These are phyloP conservation scores for Cladobotryum protrusum DNA, from an alignment of 2,329 filamentous ascomycete genomes.

Conservation along the genomic window DNA sequence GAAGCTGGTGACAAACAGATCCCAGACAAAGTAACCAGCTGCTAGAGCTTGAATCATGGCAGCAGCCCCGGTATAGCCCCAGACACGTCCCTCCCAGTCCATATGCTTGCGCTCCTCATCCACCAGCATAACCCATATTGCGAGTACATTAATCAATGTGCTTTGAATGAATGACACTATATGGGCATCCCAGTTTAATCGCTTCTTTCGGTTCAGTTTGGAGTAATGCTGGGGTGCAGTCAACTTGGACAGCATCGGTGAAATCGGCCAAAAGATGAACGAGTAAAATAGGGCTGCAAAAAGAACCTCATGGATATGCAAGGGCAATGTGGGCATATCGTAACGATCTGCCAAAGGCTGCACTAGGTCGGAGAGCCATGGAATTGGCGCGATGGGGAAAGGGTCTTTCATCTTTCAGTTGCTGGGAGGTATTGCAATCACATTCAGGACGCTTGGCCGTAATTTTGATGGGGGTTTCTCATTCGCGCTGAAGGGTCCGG, in stretches of 20 bases:
- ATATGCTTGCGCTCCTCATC: constrained; percentile 64
- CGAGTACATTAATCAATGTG: constrained; percentile 62
- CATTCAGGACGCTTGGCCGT: background rate
- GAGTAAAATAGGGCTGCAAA: constrained; percentile 63
- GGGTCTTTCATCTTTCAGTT: constrained; percentile 61
- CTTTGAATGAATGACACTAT: constrained; percentile 79
- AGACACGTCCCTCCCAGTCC: constrained; percentile 62
- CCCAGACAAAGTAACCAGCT: constrained; percentile 80
- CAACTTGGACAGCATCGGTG: constrained; percentile 57
- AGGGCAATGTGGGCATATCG: constrained; percentile 58
- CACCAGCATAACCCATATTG: constrained; percentile 64
- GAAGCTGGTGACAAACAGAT: constrained; percentile 62
- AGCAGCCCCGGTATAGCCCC: constrained; percentile 67
- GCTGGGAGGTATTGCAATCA: background rate
- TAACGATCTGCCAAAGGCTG: constrained; percentile 59
- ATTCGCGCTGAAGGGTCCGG: background rate
- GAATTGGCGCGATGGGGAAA: constrained; percentile 58
- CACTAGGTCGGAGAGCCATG: constrained; percentile 49
- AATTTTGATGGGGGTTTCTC: background rate
- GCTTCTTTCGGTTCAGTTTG: constrained; percentile 55
- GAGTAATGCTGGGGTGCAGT: constrained; percentile 60
- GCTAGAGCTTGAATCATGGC: constrained; percentile 73
- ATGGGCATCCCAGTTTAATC: constrained; percentile 78
- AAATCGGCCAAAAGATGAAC: constrained; percentile 57
- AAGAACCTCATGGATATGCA: constrained; percentile 73